Percentiles rank a stretch among this genome's conserved stretches.
phyloP scores from a whole-genome alignment of 2,329 filamentous ascomycete species.

The Neoarthrinium moseri region DNA sequence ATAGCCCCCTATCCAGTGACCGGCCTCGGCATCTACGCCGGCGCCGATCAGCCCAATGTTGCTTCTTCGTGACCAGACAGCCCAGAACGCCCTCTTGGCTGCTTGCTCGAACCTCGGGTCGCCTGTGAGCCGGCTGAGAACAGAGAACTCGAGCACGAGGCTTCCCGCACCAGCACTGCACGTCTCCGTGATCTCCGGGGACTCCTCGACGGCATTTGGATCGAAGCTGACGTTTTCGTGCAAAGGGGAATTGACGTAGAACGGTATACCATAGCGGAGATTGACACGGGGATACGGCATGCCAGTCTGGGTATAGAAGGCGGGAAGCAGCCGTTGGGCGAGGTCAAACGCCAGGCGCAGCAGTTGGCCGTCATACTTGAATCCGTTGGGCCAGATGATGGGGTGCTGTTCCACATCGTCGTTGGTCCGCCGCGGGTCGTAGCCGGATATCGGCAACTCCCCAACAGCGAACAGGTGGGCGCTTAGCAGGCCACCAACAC shows the following conservation, averaged over 20 bases:
- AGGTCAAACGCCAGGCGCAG: conserved; percentile 87
- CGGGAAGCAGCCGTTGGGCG: conserved; percentile 78
- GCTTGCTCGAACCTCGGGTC: conserved; percentile 85
- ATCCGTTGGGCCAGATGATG: conserved; percentile 73
- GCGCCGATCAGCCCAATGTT: conserved; percentile 84
- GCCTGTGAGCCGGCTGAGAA: conserved; percentile 82
- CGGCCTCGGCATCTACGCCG: conserved; percentile 88
- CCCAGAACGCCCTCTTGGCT: conserved; percentile 93
- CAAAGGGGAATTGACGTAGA: conserved; percentile 83
- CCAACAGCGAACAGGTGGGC: conserved; percentile 92
- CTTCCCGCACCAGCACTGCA: conserved; percentile 97
- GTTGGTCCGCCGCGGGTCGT: conserved; percentile 51
- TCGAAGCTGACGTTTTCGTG: conserved; percentile 54
- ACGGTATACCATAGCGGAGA: conserved; percentile 84
- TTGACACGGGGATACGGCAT: conserved; percentile 96
- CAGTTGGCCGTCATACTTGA: conserved; percentile 86
- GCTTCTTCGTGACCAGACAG: conserved; percentile 88
- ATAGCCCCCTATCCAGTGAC: conserved; percentile 83
- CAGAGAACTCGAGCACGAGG: conserved; percentile 88
- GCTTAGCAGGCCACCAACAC: conserved; percentile 85
- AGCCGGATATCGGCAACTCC: conserved; percentile 82
- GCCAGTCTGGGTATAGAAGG: conserved; percentile 87
- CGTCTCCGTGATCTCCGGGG: conserved; percentile 83
- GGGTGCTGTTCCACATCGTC: conserved; percentile 47
- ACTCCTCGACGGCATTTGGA: conserved; percentile 34